Percentiles rank a stretch among this genome's conserved stretches.
Conservation (phyloP, 768 basidiomycete genomes). For the Suillus alpinus region DNA sequence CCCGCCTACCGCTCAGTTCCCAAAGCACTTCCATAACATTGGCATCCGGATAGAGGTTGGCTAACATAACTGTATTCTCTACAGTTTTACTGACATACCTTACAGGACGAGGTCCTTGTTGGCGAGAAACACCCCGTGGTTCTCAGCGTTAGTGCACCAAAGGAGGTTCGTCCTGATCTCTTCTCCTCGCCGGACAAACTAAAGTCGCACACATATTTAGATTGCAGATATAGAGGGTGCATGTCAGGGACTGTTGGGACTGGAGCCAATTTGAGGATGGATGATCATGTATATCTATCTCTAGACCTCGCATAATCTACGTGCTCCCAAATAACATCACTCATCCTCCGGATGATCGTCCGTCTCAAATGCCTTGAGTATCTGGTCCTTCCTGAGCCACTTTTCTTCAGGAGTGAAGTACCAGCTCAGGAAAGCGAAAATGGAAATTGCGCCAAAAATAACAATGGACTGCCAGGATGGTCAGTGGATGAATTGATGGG, state of each 20-base stretch:
- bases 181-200: conserved; percentile 2
- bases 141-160: conserved; percentile 71
- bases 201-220: conserved; percentile 25
- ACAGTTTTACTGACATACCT: conserved; percentile 7
- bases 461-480: conserved; percentile 55
- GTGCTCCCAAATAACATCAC: neutral
- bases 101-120: conserved; percentile 71
- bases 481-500: conserved; percentile 11
- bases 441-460: conserved; percentile 75
- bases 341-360: conserved; percentile 10
- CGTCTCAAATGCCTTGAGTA: conserved; percentile 47
- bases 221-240: conserved; percentile 77
- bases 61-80: neutral
- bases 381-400: conserved; percentile 71
- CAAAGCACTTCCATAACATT: conserved; percentile 85
- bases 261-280: conserved; percentile 41
- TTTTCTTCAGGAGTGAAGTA: conserved; percentile 75
- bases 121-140: conserved; percentile 59
- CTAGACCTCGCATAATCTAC: neutral
- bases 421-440: conserved; percentile 77
- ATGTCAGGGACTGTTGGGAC: conserved; percentile 67
- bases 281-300: neutral
- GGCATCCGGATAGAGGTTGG: conserved; percentile 88
- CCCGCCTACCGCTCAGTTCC: conserved; percentile 74
- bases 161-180: conserved; percentile 55